A percentile compares a stretch with the other conserved stretches of the same genome.
Conservation (phyloP, 306 rosid species). For the Inga leiocalycina region DNA sequence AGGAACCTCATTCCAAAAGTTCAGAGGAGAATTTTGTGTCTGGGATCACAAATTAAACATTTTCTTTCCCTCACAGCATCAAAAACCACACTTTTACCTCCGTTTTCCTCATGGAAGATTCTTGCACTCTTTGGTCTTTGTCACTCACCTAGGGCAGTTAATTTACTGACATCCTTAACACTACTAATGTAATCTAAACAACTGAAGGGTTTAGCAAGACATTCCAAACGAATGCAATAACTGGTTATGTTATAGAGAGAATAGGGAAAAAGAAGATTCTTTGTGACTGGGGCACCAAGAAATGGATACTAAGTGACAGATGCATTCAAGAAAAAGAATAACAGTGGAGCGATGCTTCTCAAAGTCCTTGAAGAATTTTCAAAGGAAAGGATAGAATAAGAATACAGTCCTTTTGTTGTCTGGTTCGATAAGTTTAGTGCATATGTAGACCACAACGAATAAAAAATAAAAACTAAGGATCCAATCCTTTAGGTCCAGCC, state of each 20-base stretch:
- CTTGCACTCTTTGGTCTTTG: conserved; percentile 36
- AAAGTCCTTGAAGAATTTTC: conserved; percentile 33
- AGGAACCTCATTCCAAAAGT: conserved; percentile 51
- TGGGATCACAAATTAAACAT: conserved; percentile 38
- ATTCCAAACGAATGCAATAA: background rate
- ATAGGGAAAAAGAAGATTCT: background rate
- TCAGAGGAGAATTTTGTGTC: conserved; percentile 36
- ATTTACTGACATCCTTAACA: conserved; percentile 23
- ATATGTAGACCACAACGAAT: conserved; percentile 39
- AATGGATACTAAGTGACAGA: conserved; percentile 20
- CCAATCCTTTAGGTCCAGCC: conserved; percentile 32
- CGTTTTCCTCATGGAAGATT: conserved; percentile 41
- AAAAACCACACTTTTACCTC: conserved; percentile 39
- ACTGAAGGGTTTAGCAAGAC: background rate
- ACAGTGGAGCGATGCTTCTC: conserved; percentile 29
- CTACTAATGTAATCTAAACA: conserved; percentile 11
- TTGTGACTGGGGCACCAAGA: background rate
- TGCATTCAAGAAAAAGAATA: conserved; percentile 28
- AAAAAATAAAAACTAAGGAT: conserved; percentile 28
- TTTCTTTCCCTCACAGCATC: conserved; percentile 39
- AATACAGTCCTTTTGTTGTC: conserved; percentile 42
- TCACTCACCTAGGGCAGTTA: conserved; percentile 29
- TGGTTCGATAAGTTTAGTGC: conserved; percentile 39
- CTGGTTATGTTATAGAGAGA: conserved; percentile 4
- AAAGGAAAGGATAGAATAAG: conserved; percentile 39